A percentile compares a stretch with the other conserved stretches of the same genome.
phyloP scores from a whole-genome alignment of 345 rosid genomes.

The Noccaea bulbosa region DNA sequence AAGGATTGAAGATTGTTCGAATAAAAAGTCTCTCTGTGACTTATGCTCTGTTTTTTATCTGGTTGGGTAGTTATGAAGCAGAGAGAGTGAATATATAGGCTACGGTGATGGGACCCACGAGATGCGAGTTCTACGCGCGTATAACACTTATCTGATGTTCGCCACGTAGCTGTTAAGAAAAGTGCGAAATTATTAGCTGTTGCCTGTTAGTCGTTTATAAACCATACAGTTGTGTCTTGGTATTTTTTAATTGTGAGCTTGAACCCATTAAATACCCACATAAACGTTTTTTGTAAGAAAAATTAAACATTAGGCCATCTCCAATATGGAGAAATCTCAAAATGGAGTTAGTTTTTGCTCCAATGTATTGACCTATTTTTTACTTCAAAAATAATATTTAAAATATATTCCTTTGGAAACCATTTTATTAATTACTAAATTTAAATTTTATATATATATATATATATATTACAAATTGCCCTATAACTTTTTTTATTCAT shows the following conservation, averaged over 20 bases:
- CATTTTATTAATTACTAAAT: no score
- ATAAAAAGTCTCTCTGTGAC: not conserved
- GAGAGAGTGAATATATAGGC: conserved; percentile 31
- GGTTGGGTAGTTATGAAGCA: conserved; percentile 39
- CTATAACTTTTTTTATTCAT: no score
- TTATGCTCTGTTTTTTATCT: conserved; percentile 25
- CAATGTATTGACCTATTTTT: no score
- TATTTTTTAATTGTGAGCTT: not conserved
- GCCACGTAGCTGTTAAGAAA: conserved; percentile 8
- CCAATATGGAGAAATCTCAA: no score
- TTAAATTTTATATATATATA: no score
- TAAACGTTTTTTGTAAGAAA: no score
- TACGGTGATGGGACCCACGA: conserved; percentile 34
- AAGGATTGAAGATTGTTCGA: conserved; percentile 12
- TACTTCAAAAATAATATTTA: no score
- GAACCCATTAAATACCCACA: not conserved
- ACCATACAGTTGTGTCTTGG: no score
- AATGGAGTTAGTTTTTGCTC: no score
- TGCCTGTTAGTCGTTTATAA: not conserved
- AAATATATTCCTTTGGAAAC: no score
- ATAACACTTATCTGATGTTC: conserved; percentile 17
- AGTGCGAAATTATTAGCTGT: not conserved
- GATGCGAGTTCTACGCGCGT: conserved; percentile 32
- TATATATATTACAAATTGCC: no score
- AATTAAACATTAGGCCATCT: no score